Evolutionary conservation across 192 early-diverging fungal species (phyloP), one percentile per base, ranked within the genome.

Genomic region (Rhizoclosmatium globosum): DNA sequence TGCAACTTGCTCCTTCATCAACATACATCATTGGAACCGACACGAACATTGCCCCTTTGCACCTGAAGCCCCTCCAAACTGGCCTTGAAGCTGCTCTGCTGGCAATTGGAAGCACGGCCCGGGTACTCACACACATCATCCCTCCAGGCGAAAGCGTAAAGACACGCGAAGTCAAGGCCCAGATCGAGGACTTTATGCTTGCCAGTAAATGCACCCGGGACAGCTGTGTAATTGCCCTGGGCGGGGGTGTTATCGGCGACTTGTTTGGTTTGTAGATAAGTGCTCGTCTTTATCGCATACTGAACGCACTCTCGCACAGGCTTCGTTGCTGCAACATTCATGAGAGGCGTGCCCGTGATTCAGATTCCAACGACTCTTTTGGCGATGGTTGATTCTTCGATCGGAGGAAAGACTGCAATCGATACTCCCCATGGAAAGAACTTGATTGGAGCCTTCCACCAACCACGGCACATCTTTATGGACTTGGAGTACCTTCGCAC

Each of bases 201-300:
- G 77, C 80, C 23, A 71, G 94, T 53, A 88, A 89, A 15, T 97
- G 96, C 82, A 98, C 96, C 45, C 89, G 98, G 59, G 98, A 99
- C 81, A 94, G 94, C 1, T 93, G 93, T 74, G 87, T 99, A 53
- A 82, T 99, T 42, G 97, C 97, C 0, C 89, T 99, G 59, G 98
- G 98, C 72, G 98, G 97, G 50, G 97, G 97, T 3, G 97, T 99
- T 0, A 95, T 99, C 82, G 97, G 98, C 62, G 98, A 99, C 84
- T 84, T 99, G 65, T 91, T 94, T 23, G 97, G 97, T 64, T 75
- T 9, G 64, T 13, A 53, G 50, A 53, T 53, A 53, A 53, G 50
- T 7, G 42, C 31, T 31, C 31, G 31, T 31, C 31, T 31, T 31
- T 31, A 31, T 31, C 31, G 31, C 31, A 31, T 0, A 31, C 31